Percentiles rank a stretch among this genome's conserved stretches.
Evolutionary conservation across 257 asterid species (phyloP).

Genomic region (Capsicum chinense): DNA sequence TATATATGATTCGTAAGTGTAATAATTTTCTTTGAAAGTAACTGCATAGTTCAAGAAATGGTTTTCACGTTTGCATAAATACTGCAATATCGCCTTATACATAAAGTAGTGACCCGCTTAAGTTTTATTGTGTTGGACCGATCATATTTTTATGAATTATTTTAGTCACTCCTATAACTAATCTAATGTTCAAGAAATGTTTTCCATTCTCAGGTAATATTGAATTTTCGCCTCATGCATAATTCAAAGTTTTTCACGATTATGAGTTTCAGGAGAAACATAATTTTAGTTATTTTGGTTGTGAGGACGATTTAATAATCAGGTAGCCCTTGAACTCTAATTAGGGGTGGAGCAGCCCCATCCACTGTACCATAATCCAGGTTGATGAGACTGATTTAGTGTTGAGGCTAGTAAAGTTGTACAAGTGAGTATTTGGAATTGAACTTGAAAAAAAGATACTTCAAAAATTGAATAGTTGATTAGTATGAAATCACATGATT

Average conservation of each 20-base stretch:
- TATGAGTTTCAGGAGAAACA: not conserved
- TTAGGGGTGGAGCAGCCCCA: no score
- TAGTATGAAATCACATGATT: constrained; percentile 3
- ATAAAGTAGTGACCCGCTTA: no score
- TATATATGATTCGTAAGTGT: no score
- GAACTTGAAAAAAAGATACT: not conserved
- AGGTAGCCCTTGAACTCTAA: no score
- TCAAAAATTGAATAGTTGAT: not conserved
- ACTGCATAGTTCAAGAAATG: no score
- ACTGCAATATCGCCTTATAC: no score
- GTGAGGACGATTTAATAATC: not conserved
- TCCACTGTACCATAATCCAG: no score
- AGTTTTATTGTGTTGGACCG: no score
- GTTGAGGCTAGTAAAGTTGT: not conserved
- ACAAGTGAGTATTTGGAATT: no score
- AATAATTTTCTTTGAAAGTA: no score
- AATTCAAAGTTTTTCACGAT: not conserved
- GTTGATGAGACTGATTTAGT: not conserved
- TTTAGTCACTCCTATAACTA: not conserved
- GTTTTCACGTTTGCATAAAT: no score
- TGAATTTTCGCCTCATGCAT: not conserved
- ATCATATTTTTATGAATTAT: no score
- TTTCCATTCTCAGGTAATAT: not conserved
- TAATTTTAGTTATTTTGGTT: not conserved
- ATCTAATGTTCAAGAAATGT: not conserved